These are phyloP conservation scores for Metschnikowia chrysomelidarum DNA, from an alignment of 805 yeast genomes.

Conservation along the genomic window DNA sequence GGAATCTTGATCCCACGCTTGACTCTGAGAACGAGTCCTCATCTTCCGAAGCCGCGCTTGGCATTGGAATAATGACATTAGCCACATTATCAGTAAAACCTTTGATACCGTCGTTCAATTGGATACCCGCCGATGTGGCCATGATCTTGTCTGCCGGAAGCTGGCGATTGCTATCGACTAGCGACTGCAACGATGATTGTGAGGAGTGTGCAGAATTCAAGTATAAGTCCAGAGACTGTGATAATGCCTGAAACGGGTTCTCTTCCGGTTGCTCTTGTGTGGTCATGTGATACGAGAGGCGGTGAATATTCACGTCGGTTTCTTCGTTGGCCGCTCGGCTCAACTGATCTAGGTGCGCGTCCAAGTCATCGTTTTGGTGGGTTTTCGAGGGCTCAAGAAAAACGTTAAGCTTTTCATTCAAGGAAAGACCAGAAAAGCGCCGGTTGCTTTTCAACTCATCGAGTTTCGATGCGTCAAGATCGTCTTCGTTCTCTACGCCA, in stretches of 20 bases:
- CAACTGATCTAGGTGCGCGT: constrained; percentile 34
- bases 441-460: constrained; percentile 1
- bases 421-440: constrained; percentile 29
- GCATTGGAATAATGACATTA: constrained; percentile 29
- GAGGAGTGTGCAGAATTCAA: constrained; percentile 31
- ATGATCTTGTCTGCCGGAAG: constrained; percentile 13
- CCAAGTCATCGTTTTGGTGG: constrained; percentile 27
- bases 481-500: constrained; percentile 1
- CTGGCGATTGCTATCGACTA: constrained; percentile 20
- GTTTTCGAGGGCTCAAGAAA: constrained; percentile 28
- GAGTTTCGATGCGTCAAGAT: constrained; percentile 15
- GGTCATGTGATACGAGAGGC: constrained; percentile 32
- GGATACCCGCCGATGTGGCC: constrained; percentile 25
- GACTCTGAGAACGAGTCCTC: constrained; percentile 14
- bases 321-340: constrained; percentile 25
- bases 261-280: too few relatives aligned
- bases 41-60: constrained; percentile 7
- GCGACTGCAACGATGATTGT: constrained; percentile 33
- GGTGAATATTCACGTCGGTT: constrained; percentile 34
- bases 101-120: constrained; percentile 42
- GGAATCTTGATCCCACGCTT: constrained; percentile 7
- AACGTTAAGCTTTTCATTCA: constrained; percentile 46
- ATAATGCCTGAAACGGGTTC: constrained; percentile 34
- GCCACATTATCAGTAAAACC: constrained; percentile 42
- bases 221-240: constrained; percentile 24